Evolutionary conservation across 2,329 filamentous ascomycete genomes (phyloP).

Genomic region (Alternaria rosae): DNA sequence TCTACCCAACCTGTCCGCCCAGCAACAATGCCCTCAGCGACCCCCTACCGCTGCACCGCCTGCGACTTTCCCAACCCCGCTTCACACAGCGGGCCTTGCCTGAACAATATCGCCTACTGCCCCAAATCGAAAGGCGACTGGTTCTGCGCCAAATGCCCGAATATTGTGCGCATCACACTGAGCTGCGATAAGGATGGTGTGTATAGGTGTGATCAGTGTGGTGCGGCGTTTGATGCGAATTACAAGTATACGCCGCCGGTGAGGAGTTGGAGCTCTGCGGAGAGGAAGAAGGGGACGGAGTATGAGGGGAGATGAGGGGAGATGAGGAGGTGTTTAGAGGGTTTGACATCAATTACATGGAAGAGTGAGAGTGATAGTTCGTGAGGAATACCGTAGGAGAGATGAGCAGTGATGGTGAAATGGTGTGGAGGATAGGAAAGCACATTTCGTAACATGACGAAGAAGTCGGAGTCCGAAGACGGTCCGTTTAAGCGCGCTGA

Average conservation of each 20-base stretch:
- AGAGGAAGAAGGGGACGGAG: background rate
- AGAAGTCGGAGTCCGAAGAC: background rate
- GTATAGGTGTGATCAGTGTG: background rate
- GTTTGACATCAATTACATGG: too few relatives aligned
- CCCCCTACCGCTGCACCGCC: background rate
- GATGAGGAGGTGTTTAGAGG: too few relatives aligned
- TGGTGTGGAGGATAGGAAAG: background rate
- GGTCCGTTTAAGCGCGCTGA: background rate
- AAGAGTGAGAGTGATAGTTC: too few relatives aligned
- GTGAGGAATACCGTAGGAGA: too few relatives aligned
- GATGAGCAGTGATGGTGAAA: background rate
- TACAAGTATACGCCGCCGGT: conserved; percentile 1
- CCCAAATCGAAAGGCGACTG: conserved; percentile 2
- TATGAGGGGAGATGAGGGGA: background rate
- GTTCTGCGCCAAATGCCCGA: conserved; percentile 2
- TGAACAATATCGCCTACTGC: background rate
- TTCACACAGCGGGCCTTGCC: background rate
- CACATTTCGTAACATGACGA: background rate
- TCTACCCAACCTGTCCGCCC: too few relatives aligned
- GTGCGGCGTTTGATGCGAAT: background rate
- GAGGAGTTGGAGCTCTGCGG: background rate
- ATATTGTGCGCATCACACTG: background rate
- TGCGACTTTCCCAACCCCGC: background rate
- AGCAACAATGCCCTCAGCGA: background rate
- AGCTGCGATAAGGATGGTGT: background rate